These are phyloP conservation scores for Elaeagnus macrophylla DNA, from an alignment of 306 rosid species.

Conservation along the genomic window DNA sequence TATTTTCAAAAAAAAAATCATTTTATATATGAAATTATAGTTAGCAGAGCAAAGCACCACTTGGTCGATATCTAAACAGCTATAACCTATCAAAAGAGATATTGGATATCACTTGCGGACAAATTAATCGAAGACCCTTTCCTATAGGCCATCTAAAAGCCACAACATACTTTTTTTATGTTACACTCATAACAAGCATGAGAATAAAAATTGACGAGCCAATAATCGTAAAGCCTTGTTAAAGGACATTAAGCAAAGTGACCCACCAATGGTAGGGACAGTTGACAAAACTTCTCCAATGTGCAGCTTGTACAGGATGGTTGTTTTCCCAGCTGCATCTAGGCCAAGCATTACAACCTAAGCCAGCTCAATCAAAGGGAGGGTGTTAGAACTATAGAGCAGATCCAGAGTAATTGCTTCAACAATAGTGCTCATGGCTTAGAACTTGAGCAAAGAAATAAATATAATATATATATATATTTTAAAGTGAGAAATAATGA, in stretches of 20 bases:
- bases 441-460: not conserved
- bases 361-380: constrained; percentile 19
- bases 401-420: not conserved
- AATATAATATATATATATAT: not conserved
- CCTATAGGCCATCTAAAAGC: too few relatives aligned
- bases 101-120: too few relatives aligned
- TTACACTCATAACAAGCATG: too few relatives aligned
- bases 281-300: constrained; percentile 90
- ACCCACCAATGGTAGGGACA: constrained; percentile 83
- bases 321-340: constrained; percentile 93
- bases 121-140: too few relatives aligned
- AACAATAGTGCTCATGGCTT: not conserved
- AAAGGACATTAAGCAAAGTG: not conserved
- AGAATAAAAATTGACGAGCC: not conserved
- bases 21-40: too few relatives aligned
- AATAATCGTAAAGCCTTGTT: not conserved
- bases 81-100: too few relatives aligned
- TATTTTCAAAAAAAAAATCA: too few relatives aligned
- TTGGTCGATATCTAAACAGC: too few relatives aligned
- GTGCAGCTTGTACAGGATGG: constrained; percentile 81
- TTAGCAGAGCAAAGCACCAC: too few relatives aligned
- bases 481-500: not conserved
- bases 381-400: not conserved
- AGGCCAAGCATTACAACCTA: constrained; percentile 97
- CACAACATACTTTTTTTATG: too few relatives aligned